Evolutionary conservation across 2,329 filamentous ascomycete species (phyloP).

Genomic region (Colletotrichum musae): DNA sequence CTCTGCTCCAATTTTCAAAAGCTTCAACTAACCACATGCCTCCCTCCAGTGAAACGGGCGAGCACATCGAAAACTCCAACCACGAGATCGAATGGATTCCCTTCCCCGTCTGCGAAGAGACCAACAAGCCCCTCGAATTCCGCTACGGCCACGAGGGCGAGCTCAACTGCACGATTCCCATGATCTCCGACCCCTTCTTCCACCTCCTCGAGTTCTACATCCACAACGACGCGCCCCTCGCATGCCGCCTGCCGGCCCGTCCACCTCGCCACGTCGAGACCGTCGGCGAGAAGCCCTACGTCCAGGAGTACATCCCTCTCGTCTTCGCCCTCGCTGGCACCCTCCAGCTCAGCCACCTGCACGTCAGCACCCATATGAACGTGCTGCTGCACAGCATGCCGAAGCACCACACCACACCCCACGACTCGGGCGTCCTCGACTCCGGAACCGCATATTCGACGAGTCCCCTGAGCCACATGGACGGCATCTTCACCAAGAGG

Average conservation of each 20-base stretch:
- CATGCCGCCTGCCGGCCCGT: conserved; percentile 88
- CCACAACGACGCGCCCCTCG: conserved; percentile 93
- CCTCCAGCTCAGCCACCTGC: conserved; percentile 89
- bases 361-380: conserved; percentile 91
- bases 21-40: conserved; percentile 3
- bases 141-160: conserved; percentile 87
- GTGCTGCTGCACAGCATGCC: conserved; percentile 83
- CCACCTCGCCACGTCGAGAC: conserved; percentile 72
- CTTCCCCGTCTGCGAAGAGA: conserved; percentile 93
- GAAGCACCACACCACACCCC: conserved; percentile 73
- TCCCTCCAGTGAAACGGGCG: conserved; percentile 81
- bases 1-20: too few species aligned
- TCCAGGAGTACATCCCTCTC: conserved; percentile 81
- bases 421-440: conserved; percentile 84
- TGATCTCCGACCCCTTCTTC: conserved; percentile 85
- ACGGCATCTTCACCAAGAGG: conserved; percentile 68
- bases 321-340: conserved; percentile 92
- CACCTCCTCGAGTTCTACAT: conserved; percentile 97
- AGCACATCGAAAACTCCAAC: conserved; percentile 85
- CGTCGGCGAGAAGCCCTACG: conserved; percentile 64
- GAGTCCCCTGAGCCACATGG: conserved; percentile 75
- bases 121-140: conserved; percentile 84
- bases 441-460: conserved; percentile 91
- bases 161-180: conserved; percentile 85
- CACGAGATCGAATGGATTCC: conserved; percentile 93